Evolutionary conservation across 768 basidiomycete species (phyloP).

Genomic region (Lactarius trivialis): DNA sequence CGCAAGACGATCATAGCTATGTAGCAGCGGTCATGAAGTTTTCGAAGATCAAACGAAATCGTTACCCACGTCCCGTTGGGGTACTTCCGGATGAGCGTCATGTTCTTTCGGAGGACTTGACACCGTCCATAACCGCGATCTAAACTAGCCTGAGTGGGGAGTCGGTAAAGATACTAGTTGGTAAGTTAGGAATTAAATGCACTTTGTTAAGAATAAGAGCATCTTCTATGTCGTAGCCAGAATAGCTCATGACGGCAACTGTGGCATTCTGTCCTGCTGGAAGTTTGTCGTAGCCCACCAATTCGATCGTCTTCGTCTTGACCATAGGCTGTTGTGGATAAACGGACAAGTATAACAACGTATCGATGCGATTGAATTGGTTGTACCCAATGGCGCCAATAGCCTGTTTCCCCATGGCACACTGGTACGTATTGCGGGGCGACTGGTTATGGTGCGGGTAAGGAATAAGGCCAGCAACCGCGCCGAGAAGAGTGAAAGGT

Average conservation of each 20-base stretch:
- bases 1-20: conserved; percentile 86
- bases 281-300: conserved; percentile 92
- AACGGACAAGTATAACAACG: conserved; percentile 92
- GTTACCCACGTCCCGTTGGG: conserved; percentile 88
- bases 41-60: neutral
- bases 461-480: conserved; percentile 96
- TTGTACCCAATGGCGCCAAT: conserved; percentile 99
- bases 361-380: conserved; percentile 96
- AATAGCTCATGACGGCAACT: conserved; percentile 98
- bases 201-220: conserved; percentile 92
- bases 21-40: neutral
- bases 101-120: conserved; percentile 94
- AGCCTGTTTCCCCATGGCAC: conserved; percentile 99
- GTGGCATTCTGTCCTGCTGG: conserved; percentile 98
- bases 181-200: neutral
- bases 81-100: conserved; percentile 90
- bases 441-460: conserved; percentile 99
- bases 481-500: conserved; percentile 95
- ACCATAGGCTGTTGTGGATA: conserved; percentile 99
- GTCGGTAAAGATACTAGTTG: neutral
- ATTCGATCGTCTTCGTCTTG: conserved; percentile 96
- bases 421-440: conserved; percentile 98
- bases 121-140: conserved; percentile 97
- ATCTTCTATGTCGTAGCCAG: conserved; percentile 99
- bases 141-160: conserved; percentile 64